Evolutionary conservation across 805 yeast species (phyloP).

Genomic region (Candida golubevii): DNA sequence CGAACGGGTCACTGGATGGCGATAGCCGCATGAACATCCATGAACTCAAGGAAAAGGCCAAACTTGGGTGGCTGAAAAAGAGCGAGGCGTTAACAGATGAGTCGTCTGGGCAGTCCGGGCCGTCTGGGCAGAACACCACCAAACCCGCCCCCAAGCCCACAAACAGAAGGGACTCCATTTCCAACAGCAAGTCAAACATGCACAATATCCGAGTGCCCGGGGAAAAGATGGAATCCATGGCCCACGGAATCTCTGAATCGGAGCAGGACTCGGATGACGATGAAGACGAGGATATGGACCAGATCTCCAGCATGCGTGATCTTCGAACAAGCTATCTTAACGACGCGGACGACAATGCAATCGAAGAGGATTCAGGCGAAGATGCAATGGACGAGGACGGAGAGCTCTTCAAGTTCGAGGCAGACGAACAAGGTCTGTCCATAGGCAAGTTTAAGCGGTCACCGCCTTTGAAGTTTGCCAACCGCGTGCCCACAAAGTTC

Average conservation of each 20-base stretch:
- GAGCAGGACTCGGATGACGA: slow-evolving; percentile 29
- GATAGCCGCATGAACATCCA: slow-evolving; percentile 28
- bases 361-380: slow-evolving; percentile 34
- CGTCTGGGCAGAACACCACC: slow-evolving; percentile 1
- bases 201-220: slow-evolving; percentile 47
- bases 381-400: slow-evolving; percentile 29
- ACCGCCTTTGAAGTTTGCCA: slow-evolving; percentile 41
- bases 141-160: slow-evolving; percentile 14
- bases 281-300: slow-evolving; percentile 26
- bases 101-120: slow-evolving; percentile 1
- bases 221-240: slow-evolving; percentile 17
- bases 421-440: slow-evolving; percentile 10
- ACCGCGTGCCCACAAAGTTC: slow-evolving; percentile 35
- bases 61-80: slow-evolving; percentile 40
- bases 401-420: slow-evolving; percentile 26
- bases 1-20: slow-evolving; percentile 15
- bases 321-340: slow-evolving; percentile 1
- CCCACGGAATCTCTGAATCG: slow-evolving; percentile 28
- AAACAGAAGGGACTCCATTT: slow-evolving; percentile 48
- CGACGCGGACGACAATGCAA: slow-evolving; percentile 34
- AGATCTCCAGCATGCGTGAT: slow-evolving; percentile 1
- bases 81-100: slow-evolving; percentile 15
- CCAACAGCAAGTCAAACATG: slow-evolving; percentile 40
- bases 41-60: slow-evolving; percentile 33
- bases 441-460: slow-evolving; percentile 16